phyloP scores from a whole-genome alignment of 495 filamentous ascomycete species.

The Penicillium simplicissimum region DNA sequence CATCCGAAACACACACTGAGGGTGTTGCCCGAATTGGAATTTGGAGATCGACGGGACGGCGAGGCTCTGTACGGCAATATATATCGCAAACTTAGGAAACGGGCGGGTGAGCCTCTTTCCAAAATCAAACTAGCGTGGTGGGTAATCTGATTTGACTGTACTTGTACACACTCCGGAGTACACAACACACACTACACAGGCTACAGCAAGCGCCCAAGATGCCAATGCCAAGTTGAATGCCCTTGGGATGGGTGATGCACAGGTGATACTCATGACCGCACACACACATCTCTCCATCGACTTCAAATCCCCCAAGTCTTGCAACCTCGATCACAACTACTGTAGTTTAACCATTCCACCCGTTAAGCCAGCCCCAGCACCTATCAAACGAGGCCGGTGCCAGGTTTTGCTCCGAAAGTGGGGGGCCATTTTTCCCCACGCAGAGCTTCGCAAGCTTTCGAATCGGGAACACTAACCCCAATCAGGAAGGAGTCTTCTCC shows the following conservation, averaged over 20 bases:
- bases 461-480: background rate
- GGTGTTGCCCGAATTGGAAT: background rate
- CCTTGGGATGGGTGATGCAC: background rate
- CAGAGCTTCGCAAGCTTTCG: background rate
- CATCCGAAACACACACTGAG: background rate
- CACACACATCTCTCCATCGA: background rate
- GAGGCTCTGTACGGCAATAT: background rate
- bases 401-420: background rate
- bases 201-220: background rate
- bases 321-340: background rate
- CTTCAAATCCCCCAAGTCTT: no score
- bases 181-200: no score
- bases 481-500: constrained; percentile 1
- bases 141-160: background rate
- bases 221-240: background rate
- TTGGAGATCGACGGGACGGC: background rate
- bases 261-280: background rate
- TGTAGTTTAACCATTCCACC: no score
- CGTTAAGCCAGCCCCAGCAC: background rate
- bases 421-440: background rate
- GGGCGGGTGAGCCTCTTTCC: background rate
- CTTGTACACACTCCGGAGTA: no score
- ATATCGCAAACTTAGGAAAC: background rate
- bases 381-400: background rate
- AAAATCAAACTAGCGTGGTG: background rate